Evolutionary conservation across 2,329 filamentous ascomycete genomes (phyloP).

Genomic region (Colletotrichum limetticola): DNA sequence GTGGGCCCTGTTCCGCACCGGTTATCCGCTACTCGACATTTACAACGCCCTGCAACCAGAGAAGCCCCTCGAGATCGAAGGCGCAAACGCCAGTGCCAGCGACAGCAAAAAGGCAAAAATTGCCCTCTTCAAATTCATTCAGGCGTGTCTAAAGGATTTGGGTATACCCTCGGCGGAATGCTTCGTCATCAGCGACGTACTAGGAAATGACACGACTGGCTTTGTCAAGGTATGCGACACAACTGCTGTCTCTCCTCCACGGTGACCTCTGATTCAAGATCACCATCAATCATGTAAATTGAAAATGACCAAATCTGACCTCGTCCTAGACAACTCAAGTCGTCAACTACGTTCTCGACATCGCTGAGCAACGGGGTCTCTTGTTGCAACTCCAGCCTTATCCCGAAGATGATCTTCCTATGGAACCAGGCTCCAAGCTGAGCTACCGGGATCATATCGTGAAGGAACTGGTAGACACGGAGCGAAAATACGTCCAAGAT

Average conservation of each 20-base stretch:
- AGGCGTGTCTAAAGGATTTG: slow-evolving; percentile 86
- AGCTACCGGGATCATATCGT: slow-evolving; percentile 87
- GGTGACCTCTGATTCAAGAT: not conserved
- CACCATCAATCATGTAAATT: slow-evolving; percentile 1
- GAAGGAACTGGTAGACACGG: slow-evolving; percentile 90
- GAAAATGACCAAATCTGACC: slow-evolving; percentile 7
- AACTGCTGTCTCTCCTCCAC: not conserved
- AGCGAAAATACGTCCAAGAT: slow-evolving; percentile 98
- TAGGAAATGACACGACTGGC: slow-evolving; percentile 93
- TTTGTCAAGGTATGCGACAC: slow-evolving; percentile 82
- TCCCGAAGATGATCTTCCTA: slow-evolving; percentile 62
- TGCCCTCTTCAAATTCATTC: slow-evolving; percentile 91
- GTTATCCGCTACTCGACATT: slow-evolving; percentile 85
- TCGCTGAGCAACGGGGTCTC: slow-evolving; percentile 81
- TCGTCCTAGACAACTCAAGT: slow-evolving; percentile 80
- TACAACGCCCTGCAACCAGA: slow-evolving; percentile 86
- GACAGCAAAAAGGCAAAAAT: slow-evolving; percentile 86
- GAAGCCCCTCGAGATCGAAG: slow-evolving; percentile 74
- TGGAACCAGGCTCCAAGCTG: slow-evolving; percentile 72
- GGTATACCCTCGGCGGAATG: slow-evolving; percentile 83
- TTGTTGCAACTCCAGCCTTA: slow-evolving; percentile 71
- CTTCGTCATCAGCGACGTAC: slow-evolving; percentile 91
- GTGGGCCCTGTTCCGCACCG: slow-evolving; percentile 87
- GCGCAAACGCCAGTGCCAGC: slow-evolving; percentile 60
- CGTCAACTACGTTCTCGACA: slow-evolving; percentile 90